These are phyloP conservation scores for Suhomyces prunicola DNA, from an alignment of 805 yeast species.

Conservation along the genomic window DNA sequence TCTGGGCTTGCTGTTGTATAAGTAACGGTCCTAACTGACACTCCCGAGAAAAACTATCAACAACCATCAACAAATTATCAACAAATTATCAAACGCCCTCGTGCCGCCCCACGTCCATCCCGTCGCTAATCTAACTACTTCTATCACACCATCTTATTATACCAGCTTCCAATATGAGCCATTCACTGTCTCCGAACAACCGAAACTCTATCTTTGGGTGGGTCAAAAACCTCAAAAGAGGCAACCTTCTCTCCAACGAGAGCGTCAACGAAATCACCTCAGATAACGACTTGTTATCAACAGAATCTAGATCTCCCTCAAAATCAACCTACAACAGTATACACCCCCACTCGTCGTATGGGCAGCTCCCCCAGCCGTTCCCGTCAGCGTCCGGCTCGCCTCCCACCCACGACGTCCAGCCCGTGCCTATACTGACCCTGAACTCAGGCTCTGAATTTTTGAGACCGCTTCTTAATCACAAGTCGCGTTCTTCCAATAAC, in stretches of 20 bases:
- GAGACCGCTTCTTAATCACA: constrained; percentile 49
- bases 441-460: constrained; percentile 21
- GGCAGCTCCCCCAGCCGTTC: constrained; percentile 2
- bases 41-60: background rate
- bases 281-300: constrained; percentile 16
- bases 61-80: background rate
- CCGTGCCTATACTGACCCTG: background rate
- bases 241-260: constrained; percentile 35
- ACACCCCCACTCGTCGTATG: background rate
- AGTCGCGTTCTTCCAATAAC: constrained; percentile 49
- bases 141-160: too few species aligned
- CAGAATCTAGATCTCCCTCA: constrained; percentile 13
- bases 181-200: constrained; percentile 36
- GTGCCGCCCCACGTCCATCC: too few species aligned
- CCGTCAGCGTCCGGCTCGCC: constrained; percentile 5
- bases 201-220: constrained; percentile 42
- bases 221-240: constrained; percentile 43
- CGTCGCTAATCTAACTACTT: too few species aligned
- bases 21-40: background rate
- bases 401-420: constrained; percentile 5
- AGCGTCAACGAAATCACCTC: constrained; percentile 32
- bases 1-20: background rate
- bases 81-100: too few species aligned
- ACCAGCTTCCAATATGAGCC: constrained; percentile 24
- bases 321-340: constrained; percentile 7